These are phyloP conservation scores for Proliferodiscus dingleyae DNA, from an alignment of 2,329 filamentous ascomycete genomes.

Conservation along the genomic window DNA sequence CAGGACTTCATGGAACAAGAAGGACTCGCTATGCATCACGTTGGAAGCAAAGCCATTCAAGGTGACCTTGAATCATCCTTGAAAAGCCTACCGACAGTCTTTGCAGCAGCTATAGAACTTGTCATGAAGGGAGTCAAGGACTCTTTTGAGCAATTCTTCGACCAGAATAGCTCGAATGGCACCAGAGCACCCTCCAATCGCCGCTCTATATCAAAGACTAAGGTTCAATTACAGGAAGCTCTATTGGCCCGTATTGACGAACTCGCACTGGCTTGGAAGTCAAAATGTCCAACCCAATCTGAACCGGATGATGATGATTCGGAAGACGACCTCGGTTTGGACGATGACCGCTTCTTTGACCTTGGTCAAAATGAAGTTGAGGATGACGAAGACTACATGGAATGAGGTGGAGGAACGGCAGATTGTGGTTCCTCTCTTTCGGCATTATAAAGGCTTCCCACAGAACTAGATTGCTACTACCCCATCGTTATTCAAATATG, in stretches of 20 bases:
- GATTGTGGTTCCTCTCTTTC: neutral
- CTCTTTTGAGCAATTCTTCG: slow-evolving; percentile 9
- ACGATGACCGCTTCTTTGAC: neutral
- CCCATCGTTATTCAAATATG: no score
- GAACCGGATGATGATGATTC: neutral
- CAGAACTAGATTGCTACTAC: no score
- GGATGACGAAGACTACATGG: slow-evolving; percentile 1
- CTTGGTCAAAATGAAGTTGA: neutral
- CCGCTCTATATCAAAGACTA: slow-evolving; percentile 1
- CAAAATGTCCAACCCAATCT: neutral
- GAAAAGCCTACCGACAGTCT: neutral
- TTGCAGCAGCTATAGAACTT: neutral
- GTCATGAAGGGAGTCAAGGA: slow-evolving; percentile 3
- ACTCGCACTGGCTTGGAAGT: neutral
- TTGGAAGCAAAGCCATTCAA: slow-evolving; percentile 5
- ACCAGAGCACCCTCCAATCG: slow-evolving; percentile 3
- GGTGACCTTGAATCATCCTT: slow-evolving; percentile 1
- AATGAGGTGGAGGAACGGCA: neutral
- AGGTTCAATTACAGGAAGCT: slow-evolving; percentile 1
- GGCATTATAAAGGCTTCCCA: neutral
- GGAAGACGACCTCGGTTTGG: neutral
- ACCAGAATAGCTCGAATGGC: slow-evolving; percentile 8
- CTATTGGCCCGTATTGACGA: slow-evolving; percentile 1
- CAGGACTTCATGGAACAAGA: slow-evolving; percentile 1
- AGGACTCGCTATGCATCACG: slow-evolving; percentile 8